A percentile compares a stretch with the other conserved stretches of the same genome.
These are phyloP conservation scores for Calendula officinalis DNA, from an alignment of 129 eudicot species.

Conservation along the genomic window DNA sequence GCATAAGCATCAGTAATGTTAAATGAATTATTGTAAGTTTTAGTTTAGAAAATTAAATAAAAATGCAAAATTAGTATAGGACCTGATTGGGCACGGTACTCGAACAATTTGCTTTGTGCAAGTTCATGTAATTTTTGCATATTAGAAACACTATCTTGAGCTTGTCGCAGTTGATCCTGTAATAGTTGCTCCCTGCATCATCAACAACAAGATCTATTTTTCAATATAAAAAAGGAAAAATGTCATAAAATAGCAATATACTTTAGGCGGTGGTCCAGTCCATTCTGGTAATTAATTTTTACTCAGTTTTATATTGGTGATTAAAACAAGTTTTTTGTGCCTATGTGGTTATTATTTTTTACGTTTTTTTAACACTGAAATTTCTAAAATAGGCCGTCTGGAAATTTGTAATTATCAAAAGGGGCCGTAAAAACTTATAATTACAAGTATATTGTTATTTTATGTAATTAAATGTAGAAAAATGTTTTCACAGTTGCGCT, in stretches of 20 bases:
- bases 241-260: background rate
- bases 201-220: slow-evolving; percentile 18
- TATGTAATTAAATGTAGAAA: background rate
- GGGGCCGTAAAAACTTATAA: background rate
- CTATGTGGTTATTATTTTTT: too few relatives aligned
- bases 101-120: slow-evolving; percentile 98
- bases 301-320: too few relatives aligned
- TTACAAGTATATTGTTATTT: background rate
- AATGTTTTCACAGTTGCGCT: background rate
- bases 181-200: slow-evolving; percentile 84
- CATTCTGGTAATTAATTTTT: too few relatives aligned
- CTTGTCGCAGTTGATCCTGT: slow-evolving; percentile 96
- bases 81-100: slow-evolving; percentile 97
- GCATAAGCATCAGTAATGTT: slow-evolving; percentile 22
- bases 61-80: slow-evolving; percentile 5
- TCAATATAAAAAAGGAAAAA: background rate
- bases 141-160: slow-evolving; percentile 91
- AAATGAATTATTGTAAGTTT: slow-evolving; percentile 1
- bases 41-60: background rate
- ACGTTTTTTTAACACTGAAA: too few relatives aligned
- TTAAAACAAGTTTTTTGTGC: too few relatives aligned
- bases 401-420: too few relatives aligned
- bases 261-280: too few relatives aligned
- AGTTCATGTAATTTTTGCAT: slow-evolving; percentile 95
- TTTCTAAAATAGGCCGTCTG: too few relatives aligned